A percentile compares a stretch with the other conserved stretches of the same genome.
Evolutionary conservation across 2,329 filamentous ascomycete genomes (phyloP).

Genomic region (Sphaerulina musiva): DNA sequence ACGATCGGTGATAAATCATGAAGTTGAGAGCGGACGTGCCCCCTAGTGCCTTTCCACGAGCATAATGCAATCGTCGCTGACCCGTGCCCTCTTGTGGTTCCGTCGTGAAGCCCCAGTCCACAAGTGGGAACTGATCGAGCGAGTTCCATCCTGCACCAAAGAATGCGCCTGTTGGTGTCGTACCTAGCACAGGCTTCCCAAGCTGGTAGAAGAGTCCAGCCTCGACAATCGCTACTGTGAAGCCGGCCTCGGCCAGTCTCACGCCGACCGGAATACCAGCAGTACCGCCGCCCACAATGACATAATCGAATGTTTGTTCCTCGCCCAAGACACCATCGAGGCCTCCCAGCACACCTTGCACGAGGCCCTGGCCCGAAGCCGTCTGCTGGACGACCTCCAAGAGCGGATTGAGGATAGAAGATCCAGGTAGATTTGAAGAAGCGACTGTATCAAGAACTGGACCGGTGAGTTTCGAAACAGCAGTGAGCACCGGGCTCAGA

Average conservation of each 20-base stretch:
- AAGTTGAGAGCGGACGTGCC: constrained; percentile 6
- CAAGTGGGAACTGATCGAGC: constrained; percentile 10
- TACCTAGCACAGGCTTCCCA: neutral
- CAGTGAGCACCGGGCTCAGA: no score
- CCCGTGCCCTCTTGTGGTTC: constrained; percentile 1
- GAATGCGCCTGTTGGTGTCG: constrained; percentile 17
- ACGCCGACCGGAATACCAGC: constrained; percentile 22
- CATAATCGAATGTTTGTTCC: neutral
- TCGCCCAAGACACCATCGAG: no score
- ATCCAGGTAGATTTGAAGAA: no score
- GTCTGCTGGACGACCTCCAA: no score
- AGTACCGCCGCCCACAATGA: constrained; percentile 22
- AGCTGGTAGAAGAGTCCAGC: constrained; percentile 24
- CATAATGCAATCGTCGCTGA: constrained; percentile 14
- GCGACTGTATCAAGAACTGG: no score
- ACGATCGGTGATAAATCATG: neutral
- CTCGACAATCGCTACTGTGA: constrained; percentile 25
- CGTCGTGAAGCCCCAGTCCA: constrained; percentile 17
- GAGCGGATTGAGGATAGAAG: no score
- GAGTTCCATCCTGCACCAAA: constrained; percentile 2
- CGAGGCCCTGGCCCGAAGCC: no score
- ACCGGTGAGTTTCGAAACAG: no score
- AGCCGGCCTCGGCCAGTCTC: constrained; percentile 1
- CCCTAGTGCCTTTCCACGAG: constrained; percentile 27
- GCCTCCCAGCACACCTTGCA: no score